Evolutionary conservation across 2,329 filamentous ascomycete species (phyloP).

Genomic region (Zymoseptoria brevis): DNA sequence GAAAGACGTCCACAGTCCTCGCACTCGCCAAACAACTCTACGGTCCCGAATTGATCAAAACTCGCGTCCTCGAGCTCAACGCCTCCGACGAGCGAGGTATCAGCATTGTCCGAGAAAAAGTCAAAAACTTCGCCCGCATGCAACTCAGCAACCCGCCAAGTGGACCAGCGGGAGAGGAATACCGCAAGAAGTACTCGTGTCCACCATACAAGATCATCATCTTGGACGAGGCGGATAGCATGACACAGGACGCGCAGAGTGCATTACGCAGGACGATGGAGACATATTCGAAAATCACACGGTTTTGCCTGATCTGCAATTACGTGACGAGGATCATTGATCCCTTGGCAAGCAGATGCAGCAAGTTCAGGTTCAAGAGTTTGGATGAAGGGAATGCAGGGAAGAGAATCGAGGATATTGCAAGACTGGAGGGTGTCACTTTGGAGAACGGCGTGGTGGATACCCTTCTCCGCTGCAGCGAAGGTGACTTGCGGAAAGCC

Average conservation of each 20-base stretch:
- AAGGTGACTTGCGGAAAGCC: constrained; percentile 90
- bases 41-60: constrained; percentile 85
- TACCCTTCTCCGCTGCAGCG: constrained; percentile 75
- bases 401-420: constrained; percentile 73
- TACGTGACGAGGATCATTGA: constrained; percentile 98
- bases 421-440: constrained; percentile 64
- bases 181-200: constrained; percentile 68
- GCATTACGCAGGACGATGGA: constrained; percentile 95
- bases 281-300: constrained; percentile 90
- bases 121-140: constrained; percentile 96
- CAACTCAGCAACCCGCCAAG: constrained; percentile 76
- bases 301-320: constrained; percentile 97
- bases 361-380: constrained; percentile 96
- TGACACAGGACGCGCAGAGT: constrained; percentile 97
- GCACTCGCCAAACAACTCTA: constrained; percentile 96
- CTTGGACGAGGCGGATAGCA: constrained; percentile 93
- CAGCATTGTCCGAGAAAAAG: constrained; percentile 90
- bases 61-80: constrained; percentile 96
- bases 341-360: constrained; percentile 83
- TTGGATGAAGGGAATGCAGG: constrained; percentile 80
- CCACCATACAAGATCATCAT: constrained; percentile 99
- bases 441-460: constrained; percentile 75
- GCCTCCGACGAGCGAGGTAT: constrained; percentile 98
- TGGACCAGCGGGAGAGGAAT: constrained; percentile 50
- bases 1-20: constrained; percentile 96